These are phyloP conservation scores for Erythrophleum fordii DNA, from an alignment of 306 rosid genomes.

Conservation along the genomic window DNA sequence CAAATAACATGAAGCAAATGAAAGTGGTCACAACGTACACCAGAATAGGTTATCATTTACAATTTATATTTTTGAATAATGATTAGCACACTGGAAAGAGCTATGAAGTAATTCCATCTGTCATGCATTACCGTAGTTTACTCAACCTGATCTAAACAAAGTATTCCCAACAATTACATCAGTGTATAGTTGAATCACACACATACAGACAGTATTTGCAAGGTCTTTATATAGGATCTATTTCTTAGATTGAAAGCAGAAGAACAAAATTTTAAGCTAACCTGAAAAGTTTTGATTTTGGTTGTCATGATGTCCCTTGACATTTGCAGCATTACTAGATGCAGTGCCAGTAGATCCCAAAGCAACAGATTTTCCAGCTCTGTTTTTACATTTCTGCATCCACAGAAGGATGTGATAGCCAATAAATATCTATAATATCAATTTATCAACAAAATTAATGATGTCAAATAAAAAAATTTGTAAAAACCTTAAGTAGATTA, in stretches of 20 bases:
- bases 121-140: no score
- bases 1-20: no score
- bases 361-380: conserved; percentile 54
- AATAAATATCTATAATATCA: conserved; percentile 18
- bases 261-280: conserved; percentile 44
- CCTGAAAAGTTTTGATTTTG: conserved; percentile 78
- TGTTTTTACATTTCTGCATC: conserved; percentile 64
- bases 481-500: conserved; percentile 73
- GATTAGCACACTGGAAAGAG: no score
- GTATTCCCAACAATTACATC: no score
- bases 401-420: conserved; percentile 35
- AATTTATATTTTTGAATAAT: no score
- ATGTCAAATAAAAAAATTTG: conserved; percentile 29
- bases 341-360: conserved; percentile 48
- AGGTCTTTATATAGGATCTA: background rate
- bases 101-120: no score
- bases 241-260: background rate
- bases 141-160: no score
- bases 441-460: background rate
- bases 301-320: conserved; percentile 61
- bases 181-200: conserved; percentile 6
- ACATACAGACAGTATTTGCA: background rate
- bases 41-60: no score
- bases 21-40: no score
- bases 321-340: conserved; percentile 55